Percentiles rank a stretch among this genome's conserved stretches.
Evolutionary conservation across 768 basidiomycete species (phyloP).

Genomic region (Calocera viscosa): DNA sequence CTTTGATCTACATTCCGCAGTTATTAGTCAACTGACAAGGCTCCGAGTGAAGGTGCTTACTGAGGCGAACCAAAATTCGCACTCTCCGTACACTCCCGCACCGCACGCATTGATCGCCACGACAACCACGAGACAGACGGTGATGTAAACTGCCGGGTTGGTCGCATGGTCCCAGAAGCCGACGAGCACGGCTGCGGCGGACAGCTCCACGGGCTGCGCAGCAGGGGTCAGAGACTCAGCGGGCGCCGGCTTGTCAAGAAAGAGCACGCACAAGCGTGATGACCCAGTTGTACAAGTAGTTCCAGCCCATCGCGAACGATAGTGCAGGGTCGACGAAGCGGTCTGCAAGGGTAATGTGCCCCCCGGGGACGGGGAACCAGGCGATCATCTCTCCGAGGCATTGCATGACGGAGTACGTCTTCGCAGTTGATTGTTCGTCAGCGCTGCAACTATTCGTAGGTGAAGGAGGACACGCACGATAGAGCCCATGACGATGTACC

Average conservation of each 20-base stretch:
- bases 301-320: constrained; percentile 30
- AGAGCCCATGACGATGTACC: constrained; percentile 35
- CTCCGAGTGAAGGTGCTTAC: constrained; percentile 7
- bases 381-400: constrained; percentile 21
- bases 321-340: constrained; percentile 43
- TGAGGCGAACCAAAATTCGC: constrained; percentile 15
- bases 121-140: constrained; percentile 25
- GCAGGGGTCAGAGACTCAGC: not conserved
- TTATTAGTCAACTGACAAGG: not conserved
- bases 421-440: constrained; percentile 9
- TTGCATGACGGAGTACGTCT: constrained; percentile 23
- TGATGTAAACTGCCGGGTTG: constrained; percentile 26
- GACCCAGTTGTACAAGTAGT: constrained; percentile 22
- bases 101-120: constrained; percentile 25
- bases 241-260: not conserved
- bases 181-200: constrained; percentile 22
- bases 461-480: constrained; percentile 19
- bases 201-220: constrained; percentile 19
- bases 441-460: not conserved
- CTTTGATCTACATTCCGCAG: not conserved
- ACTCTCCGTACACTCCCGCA: constrained; percentile 21
- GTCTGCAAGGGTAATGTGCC: constrained; percentile 37
- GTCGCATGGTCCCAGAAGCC: constrained; percentile 23
- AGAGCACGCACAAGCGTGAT: constrained; percentile 17
- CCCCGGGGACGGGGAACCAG: constrained; percentile 21